A percentile compares a stretch with the other conserved stretches of the same genome.
Evolutionary conservation across 2,329 filamentous ascomycete genomes (phyloP).

Genomic region (Diaporthe ilicicola): DNA sequence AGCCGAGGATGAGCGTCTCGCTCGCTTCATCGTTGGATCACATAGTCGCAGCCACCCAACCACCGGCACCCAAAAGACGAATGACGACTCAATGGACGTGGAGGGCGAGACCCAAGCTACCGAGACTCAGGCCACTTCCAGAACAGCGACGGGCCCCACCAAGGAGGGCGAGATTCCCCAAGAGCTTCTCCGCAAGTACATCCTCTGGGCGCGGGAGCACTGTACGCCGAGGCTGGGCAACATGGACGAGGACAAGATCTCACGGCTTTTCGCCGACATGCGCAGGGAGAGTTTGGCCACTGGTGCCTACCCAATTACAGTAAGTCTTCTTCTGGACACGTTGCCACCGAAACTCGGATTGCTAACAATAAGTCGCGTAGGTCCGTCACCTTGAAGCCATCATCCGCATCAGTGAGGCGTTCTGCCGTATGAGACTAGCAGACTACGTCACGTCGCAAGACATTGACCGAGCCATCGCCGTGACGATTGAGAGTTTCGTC

Average conservation of each 20-base stretch:
- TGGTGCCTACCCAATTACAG: slow-evolving; percentile 96
- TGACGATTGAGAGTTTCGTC: slow-evolving; percentile 96
- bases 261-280: slow-evolving; percentile 95
- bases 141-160: slow-evolving; percentile 35
- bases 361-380: slow-evolving; percentile 53
- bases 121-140: slow-evolving; percentile 41
- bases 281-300: slow-evolving; percentile 90
- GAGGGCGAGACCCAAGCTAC: slow-evolving; percentile 57
- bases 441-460: slow-evolving; percentile 92
- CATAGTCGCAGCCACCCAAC: slow-evolving; percentile 85
- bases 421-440: slow-evolving; percentile 97
- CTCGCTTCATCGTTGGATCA: slow-evolving; percentile 92
- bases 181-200: slow-evolving; percentile 93
- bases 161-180: slow-evolving; percentile 83
- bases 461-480: slow-evolving; percentile 96
- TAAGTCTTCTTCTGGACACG: slow-evolving; percentile 57
- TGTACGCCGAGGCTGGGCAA: slow-evolving; percentile 94
- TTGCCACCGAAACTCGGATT: not conserved
- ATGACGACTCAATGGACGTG: slow-evolving; percentile 66
- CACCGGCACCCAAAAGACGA: slow-evolving; percentile 54
- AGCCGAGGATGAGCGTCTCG: slow-evolving; percentile 88
- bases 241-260: slow-evolving; percentile 97
- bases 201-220: slow-evolving; percentile 90
- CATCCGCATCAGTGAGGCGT: slow-evolving; percentile 92
- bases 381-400: slow-evolving; percentile 98